Base-by-base conservation (phyloP, 2,329 filamentous ascomycete species). In the Alternaria arbusti region DNA sequence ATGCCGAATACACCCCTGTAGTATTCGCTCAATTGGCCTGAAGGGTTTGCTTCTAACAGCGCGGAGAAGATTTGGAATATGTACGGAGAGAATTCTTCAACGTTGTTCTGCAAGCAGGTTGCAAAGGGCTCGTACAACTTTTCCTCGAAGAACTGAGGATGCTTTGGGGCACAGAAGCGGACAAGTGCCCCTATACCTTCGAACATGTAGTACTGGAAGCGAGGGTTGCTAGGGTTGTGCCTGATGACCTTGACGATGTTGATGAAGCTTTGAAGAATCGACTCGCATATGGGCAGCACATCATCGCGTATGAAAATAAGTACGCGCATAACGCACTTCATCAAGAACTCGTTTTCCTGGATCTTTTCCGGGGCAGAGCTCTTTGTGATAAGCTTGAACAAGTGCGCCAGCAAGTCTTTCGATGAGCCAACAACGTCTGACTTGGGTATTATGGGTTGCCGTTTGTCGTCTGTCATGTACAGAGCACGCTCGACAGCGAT, bases 201-300 rank as follows among this genome's bases (percentile, higher is more conserved):
- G 67, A 99, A 99, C 78, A 97, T 93, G 80, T 95, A 99, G 84
- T 99, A 99, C 82, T 97, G 97, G 83, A 99, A 99, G 12, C 93
- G 89, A 3, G 96, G 96, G 81, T 99, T 99, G 83, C 94, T 97
- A 0, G 96, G 96, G 80, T 99, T 99, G 71, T 91, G 88, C 76
- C 94, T 91, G 80, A 98, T 98, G 70, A 97, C 90, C 74, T 91
- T 91, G 52, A 94, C 97, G 73, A 99, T 97, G 65, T 87, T 90
- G 75, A 97, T 89, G 63, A 99, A 87, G 78, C 96, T 94, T 56
- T 88, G 87, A 57, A 98, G 83, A n/a, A 97, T 88, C 69, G 86
- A 87, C 70, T 97, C 93, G 6, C 91, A 86, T 52, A 96, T 89
- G 1, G 89, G 86, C 3, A 90, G 82, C 13, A 95, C 88, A 26